A percentile compares a stretch with the other conserved stretches of the same genome.
phyloP scores from a whole-genome alignment of 2,329 filamentous ascomycete species.

The Ascochyta rabiei region DNA sequence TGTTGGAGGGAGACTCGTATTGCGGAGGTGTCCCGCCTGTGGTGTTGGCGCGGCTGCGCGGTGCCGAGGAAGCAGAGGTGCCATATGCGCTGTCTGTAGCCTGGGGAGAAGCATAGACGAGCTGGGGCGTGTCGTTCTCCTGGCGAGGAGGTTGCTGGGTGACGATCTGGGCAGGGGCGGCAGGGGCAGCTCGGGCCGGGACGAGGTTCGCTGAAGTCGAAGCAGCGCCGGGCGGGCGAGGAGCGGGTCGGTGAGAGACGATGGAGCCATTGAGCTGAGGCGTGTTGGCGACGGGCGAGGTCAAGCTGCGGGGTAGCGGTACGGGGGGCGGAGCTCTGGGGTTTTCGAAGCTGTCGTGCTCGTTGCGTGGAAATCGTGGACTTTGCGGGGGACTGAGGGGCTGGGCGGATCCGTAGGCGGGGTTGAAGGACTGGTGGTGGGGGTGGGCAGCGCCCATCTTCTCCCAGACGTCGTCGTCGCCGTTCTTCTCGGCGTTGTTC shows the following conservation, averaged over 20 bases:
- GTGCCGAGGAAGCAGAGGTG: constrained; percentile 36
- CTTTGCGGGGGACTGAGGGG: constrained; percentile 78
- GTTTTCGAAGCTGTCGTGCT: constrained; percentile 96
- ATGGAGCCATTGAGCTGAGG: constrained; percentile 57
- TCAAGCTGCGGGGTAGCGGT: constrained; percentile 55
- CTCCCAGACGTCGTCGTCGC: constrained; percentile 89
- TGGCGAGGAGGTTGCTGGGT: constrained; percentile 42
- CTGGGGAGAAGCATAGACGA: constrained; percentile 51
- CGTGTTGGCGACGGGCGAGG: constrained; percentile 50
- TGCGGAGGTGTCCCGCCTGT: constrained; percentile 46
- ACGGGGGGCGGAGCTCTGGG: constrained; percentile 91
- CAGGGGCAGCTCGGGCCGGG: constrained; percentile 63
- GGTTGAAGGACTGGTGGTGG: constrained; percentile 49
- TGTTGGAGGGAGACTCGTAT: constrained; percentile 55
- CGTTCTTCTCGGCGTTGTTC: constrained; percentile 80
- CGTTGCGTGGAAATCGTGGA: constrained; percentile 85
- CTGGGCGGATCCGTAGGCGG: constrained; percentile 52
- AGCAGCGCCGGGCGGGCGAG: constrained; percentile 73
- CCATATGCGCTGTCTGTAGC: constrained; percentile 46
- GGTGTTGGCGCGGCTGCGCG: constrained; percentile 53
- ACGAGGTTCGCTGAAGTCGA: constrained; percentile 54
- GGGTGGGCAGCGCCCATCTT: constrained; percentile 91
- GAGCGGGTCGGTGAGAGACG: constrained; percentile 83
- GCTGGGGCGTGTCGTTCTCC: constrained; percentile 51
- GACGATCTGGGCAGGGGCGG: constrained; percentile 56